These are phyloP conservation scores for Paraconiothyrium sp. DNA, from an alignment of 2,329 filamentous ascomycete genomes.

Conservation along the genomic window DNA sequence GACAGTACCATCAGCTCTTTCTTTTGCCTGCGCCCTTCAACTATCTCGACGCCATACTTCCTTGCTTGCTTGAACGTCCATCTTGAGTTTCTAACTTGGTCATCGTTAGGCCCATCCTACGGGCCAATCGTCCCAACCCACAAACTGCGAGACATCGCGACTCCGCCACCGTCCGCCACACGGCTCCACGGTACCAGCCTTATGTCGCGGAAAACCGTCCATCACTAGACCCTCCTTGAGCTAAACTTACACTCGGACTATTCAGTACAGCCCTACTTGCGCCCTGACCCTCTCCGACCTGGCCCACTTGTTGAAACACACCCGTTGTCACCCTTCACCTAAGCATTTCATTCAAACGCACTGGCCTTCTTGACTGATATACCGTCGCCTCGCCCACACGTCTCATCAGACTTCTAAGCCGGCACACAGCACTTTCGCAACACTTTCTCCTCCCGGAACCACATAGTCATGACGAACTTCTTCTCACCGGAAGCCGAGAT, in stretches of 20 bases:
- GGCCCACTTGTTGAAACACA: conserved; percentile 43
- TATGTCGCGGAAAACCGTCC: conserved; percentile 44
- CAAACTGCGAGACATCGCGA: conserved; percentile 45
- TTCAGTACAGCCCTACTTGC: conserved; percentile 37
- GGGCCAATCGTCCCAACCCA: conserved; percentile 40
- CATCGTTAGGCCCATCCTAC: conserved; percentile 37
- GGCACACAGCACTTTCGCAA: conserved; percentile 17
- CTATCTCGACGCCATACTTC: conserved; percentile 22
- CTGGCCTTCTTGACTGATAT: conserved; percentile 41
- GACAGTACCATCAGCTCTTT: conserved; percentile 34
- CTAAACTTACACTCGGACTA: conserved; percentile 44
- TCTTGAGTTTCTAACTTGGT: conserved; percentile 38
- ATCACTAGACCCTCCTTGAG: conserved; percentile 34
- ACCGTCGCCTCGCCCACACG: conserved; percentile 35
- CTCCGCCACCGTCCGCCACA: conserved; percentile 50
- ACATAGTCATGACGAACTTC: conserved; percentile 41
- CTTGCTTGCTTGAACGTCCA: conserved; percentile 25
- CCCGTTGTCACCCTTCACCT: conserved; percentile 38
- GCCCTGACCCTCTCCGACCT: conserved; percentile 37
- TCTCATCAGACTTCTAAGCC: conserved; percentile 18
- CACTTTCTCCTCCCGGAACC: conserved; percentile 12
- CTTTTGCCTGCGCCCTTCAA: conserved; percentile 42
- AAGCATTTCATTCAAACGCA: conserved; percentile 39
- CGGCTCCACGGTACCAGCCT: conserved; percentile 46
- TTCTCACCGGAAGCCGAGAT: conserved; percentile 50